These are phyloP conservation scores for Sicyos baderoa DNA, from an alignment of 306 rosid genomes.

Conservation along the genomic window DNA sequence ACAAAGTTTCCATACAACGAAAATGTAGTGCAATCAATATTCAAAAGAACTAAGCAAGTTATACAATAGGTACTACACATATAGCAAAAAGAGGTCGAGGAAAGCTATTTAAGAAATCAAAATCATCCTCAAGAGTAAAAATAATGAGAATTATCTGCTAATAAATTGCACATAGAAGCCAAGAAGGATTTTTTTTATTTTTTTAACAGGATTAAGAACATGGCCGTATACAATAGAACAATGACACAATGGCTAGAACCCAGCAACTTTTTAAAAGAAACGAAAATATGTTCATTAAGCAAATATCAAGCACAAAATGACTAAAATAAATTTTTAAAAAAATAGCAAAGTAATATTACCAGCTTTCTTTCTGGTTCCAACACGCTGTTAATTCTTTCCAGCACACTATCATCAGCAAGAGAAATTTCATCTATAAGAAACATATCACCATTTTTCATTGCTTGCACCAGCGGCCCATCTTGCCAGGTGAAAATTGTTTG, in stretches of 20 bases:
- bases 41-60: background rate
- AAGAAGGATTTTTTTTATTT: background rate
- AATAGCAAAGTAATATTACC: slow-evolving; percentile 24
- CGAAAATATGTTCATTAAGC: background rate
- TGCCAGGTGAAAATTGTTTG: slow-evolving; percentile 83
- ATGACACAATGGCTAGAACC: background rate
- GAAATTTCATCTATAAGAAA: slow-evolving; percentile 91
- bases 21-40: background rate
- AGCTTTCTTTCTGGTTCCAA: slow-evolving; percentile 87
- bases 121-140: background rate
- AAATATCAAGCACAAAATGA: background rate
- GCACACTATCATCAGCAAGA: slow-evolving; percentile 97
- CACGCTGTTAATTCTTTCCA: slow-evolving; percentile 91
- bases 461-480: slow-evolving; percentile 86
- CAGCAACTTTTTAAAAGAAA: background rate
- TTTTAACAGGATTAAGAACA: background rate
- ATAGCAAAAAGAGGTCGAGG: background rate
- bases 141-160: background rate
- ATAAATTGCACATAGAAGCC: background rate
- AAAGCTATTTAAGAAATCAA: background rate
- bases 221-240: background rate
- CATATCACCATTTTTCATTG: slow-evolving; percentile 81
- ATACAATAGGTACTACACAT: background rate
- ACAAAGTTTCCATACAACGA: slow-evolving; percentile 22
- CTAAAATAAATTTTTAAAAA: background rate